Evolutionary conservation across 768 basidiomycete species (phyloP), one percentile per base, ranked within the genome.

Genomic region (Phylloporus sp.): DNA sequence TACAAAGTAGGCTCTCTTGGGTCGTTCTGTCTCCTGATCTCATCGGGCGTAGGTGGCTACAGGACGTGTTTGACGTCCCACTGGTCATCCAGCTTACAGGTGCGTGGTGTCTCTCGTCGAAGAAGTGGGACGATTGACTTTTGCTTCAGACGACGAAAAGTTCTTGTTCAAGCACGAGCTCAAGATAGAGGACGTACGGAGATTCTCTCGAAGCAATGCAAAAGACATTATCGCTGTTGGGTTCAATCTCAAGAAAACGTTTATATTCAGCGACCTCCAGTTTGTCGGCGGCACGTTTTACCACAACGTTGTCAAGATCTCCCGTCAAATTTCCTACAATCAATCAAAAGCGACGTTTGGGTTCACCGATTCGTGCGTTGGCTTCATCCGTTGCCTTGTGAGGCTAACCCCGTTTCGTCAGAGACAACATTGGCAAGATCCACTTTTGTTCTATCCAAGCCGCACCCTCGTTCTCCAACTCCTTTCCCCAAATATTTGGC

Each of bases 401-500:
- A 28, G 6, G 13, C 28, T 49, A n/a, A 39, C 31, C 7, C 24
- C 26, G 43, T 22, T 10, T 35, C 38, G 46, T 36, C 64, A 97
- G 94, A 22, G 97, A 98, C 71, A 98, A 97, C 72, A 93, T 98
- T 58, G 97, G 97, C 54, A 98, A 97, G 74, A 83, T 91, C 53
- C 95, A 97, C 73, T 99, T 99, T 68, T 91, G 88, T 31, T 79
- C 97, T 26, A 84, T 99, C 57, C 97, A 99, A 71, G 93, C 97
- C 8, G 84, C 95, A 1, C 95, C 97, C 0, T 90, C 93, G 16
- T 99, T 99, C 77, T 94, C 92, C 56, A 95, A 94, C 70, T 97
- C 95, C 12, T 99, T 98, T 77, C 95, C 97, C 18, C 92, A 99
- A 55, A 98, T 99, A 57, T 99, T 94, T 61, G 95, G 94, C 47